Evolutionary conservation across 352 stramenopile species (phyloP), one percentile per base, ranked within the genome.

Genomic region (Pythium pyrilobum): DNA sequence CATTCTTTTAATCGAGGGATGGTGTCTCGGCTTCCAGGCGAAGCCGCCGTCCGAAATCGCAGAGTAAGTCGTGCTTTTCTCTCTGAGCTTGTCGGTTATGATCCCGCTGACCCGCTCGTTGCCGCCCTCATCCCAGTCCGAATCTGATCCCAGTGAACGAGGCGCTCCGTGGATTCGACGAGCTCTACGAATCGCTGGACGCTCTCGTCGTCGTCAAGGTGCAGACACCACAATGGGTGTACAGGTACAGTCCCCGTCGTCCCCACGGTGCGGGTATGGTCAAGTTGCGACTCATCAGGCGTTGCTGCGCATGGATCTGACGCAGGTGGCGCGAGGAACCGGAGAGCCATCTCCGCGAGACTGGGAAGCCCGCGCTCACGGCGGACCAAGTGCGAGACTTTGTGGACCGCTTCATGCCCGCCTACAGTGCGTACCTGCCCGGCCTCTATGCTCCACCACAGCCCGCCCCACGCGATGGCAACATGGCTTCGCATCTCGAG

Each of bases 391-490:
- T 95, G 39, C 71, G 72, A 28, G 81, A 92, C 66, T 95, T 95
- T 64, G 78, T 95, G 37, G 79, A 93, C 52, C 81, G 85, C 56
- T 95, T 89, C 60, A 90, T 95, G 79, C 83, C 85, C 12, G 67
- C 77, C 23, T 95, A 95, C 67, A 66, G 82, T 28, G 65, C 72
- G 10, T 95, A 92, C 50, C 51, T 92, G 15, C 53, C 64, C 15
- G 58, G 31, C 0, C 63, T 95, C 34, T 93, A 95, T 67, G 59
- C 47, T 13, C 24, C 25, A 18, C 49, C 49, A 31, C 37, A 15
- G 3, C 0, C 25, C 11, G 18, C 20, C 1, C 20, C 25, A 18
- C 25, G 2, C 12, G 18, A 28, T 15, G 23, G 20, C 29, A 29
- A 41, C 2, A 23, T 50, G 13, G 27, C 56, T 5, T 59, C 56